Conservation (phyloP, 2,329 filamentous ascomycete genomes). For the Aspergillus viridinutans region DNA sequence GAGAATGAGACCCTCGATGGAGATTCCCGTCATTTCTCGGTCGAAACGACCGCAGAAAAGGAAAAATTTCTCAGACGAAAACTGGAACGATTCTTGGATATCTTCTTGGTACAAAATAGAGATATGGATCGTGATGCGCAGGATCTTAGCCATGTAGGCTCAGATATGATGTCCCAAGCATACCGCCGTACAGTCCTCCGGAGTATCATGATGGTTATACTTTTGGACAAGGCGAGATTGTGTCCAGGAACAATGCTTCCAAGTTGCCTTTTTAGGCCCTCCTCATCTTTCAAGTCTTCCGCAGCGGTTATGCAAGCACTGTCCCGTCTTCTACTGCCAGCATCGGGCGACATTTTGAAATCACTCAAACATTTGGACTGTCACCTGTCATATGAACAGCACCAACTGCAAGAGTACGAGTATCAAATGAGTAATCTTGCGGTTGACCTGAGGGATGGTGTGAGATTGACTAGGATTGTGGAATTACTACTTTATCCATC, state of each 20-base stretch:
- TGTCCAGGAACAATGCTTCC: constrained; percentile 27
- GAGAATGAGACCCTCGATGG: constrained; percentile 14
- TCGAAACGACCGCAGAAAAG: constrained; percentile 1
- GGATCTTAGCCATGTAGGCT: constrained; percentile 28
- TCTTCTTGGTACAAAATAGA: constrained; percentile 56
- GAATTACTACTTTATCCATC: constrained; percentile 53
- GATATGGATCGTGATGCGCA: constrained; percentile 39
- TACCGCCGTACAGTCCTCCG: constrained; percentile 56
- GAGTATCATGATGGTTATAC: constrained; percentile 56
- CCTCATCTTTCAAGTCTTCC: constrained; percentile 55
- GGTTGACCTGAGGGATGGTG: constrained; percentile 58
- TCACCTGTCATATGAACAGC: constrained; percentile 51
- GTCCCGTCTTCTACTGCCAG: constrained; percentile 52
- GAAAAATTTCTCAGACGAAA: constrained; percentile 36
- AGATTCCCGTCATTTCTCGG: background rate
- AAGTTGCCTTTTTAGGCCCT: constrained; percentile 48
- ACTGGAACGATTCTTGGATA: constrained; percentile 52
- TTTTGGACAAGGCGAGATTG: constrained; percentile 54
- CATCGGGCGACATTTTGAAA: constrained; percentile 54
- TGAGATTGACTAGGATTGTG: constrained; percentile 56
- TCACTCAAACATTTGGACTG: constrained; percentile 55
- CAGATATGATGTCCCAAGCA: constrained; percentile 43
- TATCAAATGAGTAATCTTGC: constrained; percentile 59
- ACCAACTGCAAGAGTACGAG: constrained; percentile 55
- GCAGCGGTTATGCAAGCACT: constrained; percentile 50